phyloP scores from a whole-genome alignment of 345 rosid genomes.

The Ailanthus altissimus region DNA sequence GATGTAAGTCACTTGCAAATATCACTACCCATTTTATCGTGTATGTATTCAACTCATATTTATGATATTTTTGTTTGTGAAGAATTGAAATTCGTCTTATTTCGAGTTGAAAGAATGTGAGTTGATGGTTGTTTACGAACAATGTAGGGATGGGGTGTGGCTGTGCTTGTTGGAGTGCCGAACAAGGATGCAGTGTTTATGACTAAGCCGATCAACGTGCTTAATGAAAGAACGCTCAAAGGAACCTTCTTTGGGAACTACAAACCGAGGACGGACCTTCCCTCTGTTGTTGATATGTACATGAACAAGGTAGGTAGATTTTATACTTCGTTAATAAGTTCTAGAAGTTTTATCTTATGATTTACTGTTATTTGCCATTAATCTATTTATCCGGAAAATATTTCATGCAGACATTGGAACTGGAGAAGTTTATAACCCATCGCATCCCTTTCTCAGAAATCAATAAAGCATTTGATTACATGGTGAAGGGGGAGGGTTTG shows the following conservation, averaged over 20 bases:
- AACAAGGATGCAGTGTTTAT: constrained; percentile 31
- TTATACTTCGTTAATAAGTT: neutral
- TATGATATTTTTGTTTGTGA: neutral
- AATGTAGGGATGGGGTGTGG: constrained; percentile 36
- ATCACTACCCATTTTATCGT: neutral
- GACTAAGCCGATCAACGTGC: constrained; percentile 33
- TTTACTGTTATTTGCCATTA: neutral
- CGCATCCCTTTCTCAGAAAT: constrained; percentile 46
- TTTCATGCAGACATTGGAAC: constrained; percentile 43
- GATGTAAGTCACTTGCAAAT: constrained; percentile 26
- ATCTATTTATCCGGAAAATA: neutral
- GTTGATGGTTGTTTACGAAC: neutral
- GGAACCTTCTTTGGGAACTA: constrained; percentile 41
- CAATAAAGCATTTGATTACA: constrained; percentile 54
- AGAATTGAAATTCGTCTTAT: too few species aligned
- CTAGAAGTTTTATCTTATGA: neutral
- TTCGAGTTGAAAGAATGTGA: too few species aligned
- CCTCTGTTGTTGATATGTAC: constrained; percentile 36
- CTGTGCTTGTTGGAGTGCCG: constrained; percentile 38
- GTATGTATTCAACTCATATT: neutral
- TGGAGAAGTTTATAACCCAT: constrained; percentile 55
- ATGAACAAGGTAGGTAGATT: constrained; percentile 27
- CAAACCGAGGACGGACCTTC: constrained; percentile 34
- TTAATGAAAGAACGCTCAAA: constrained; percentile 35
- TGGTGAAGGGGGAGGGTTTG: constrained; percentile 49